Percentiles rank a stretch among this genome's conserved stretches.
These are phyloP conservation scores for Calonectria pteridis DNA, from an alignment of 2,329 filamentous ascomycete species.

Conservation along the genomic window DNA sequence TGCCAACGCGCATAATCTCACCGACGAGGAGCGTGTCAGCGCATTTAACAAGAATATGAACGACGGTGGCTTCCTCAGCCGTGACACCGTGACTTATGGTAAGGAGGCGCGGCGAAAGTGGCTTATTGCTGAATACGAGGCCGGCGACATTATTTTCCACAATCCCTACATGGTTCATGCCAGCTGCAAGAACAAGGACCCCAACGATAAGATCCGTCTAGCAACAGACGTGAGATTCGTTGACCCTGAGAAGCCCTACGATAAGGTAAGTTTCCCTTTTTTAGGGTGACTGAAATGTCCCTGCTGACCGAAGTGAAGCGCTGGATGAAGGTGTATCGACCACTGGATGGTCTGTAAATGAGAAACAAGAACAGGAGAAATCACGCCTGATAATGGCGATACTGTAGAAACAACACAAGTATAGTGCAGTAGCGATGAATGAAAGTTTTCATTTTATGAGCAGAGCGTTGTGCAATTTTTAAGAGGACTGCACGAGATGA, in stretches of 20 bases:
- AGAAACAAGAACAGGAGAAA: not conserved
- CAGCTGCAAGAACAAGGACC: slow-evolving; percentile 29
- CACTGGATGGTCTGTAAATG: slow-evolving; percentile 17
- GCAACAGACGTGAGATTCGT: slow-evolving; percentile 27
- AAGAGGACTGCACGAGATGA: no score
- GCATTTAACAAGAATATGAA: slow-evolving; percentile 34
- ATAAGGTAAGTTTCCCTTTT: not conserved
- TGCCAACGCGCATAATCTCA: slow-evolving; percentile 17
- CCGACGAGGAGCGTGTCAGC: slow-evolving; percentile 25
- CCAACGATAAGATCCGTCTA: slow-evolving; percentile 22
- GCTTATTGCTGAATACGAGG: slow-evolving; percentile 31
- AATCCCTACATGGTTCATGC: slow-evolving; percentile 30
- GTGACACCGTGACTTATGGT: slow-evolving; percentile 26
- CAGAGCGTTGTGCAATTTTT: not conserved
- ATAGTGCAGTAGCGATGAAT: not conserved
- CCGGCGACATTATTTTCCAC: slow-evolving; percentile 30
- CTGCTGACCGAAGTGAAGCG: not conserved
- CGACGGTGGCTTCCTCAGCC: slow-evolving; percentile 27
- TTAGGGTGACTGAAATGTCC: not conserved
- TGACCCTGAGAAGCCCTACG: slow-evolving; percentile 17
- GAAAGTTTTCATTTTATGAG: not conserved
- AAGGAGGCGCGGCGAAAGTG: slow-evolving; percentile 25
- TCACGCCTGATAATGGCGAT: not conserved
- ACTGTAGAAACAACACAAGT: not conserved
- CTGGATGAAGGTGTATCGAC: slow-evolving; percentile 22